Percentiles rank a stretch among this genome's conserved stretches.
phyloP scores from a whole-genome alignment of 148 eudicot genomes.

The Camellia japonica region DNA sequence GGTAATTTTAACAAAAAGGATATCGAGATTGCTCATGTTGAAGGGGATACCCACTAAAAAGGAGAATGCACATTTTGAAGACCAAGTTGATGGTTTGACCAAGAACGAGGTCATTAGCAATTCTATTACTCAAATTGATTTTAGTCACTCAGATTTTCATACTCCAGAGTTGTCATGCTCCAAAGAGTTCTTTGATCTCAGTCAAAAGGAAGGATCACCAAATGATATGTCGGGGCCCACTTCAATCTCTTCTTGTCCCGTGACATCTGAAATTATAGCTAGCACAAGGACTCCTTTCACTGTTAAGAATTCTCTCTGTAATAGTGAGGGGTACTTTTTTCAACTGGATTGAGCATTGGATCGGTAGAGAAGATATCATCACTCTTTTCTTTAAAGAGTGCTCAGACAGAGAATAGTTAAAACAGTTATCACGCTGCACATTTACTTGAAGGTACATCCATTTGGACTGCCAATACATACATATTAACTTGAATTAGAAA shows the following conservation, averaged over 20 bases:
- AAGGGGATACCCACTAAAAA: no score
- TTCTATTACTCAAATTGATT: conserved; percentile 8
- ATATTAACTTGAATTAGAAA: background rate
- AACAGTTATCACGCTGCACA: background rate
- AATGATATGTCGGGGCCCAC: background rate
- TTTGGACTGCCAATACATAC: background rate
- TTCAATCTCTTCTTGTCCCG: conserved; percentile 2
- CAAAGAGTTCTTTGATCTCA: background rate
- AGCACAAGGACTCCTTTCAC: conserved; percentile 43
- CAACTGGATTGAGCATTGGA: conserved; percentile 19
- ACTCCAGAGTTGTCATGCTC: background rate
- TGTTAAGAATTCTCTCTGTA: conserved; percentile 35
- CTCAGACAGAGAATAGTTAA: conserved; percentile 32
- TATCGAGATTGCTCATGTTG: no score
- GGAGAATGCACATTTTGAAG: conserved; percentile 13
- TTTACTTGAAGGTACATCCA: conserved; percentile 18
- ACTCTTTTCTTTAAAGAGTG: conserved; percentile 18
- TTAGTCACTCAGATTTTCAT: background rate
- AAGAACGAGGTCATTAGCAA: background rate
- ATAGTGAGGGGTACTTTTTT: conserved; percentile 15
- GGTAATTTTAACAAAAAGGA: no score
- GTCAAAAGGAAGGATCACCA: background rate
- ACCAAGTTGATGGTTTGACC: conserved; percentile 17
- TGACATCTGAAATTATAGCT: background rate
- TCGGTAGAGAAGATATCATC: conserved; percentile 18